Evolutionary conservation across 1,284 basidiomycete species (phyloP), one percentile per base, ranked within the genome.

Genomic region (Sphagnurus paluster): DNA sequence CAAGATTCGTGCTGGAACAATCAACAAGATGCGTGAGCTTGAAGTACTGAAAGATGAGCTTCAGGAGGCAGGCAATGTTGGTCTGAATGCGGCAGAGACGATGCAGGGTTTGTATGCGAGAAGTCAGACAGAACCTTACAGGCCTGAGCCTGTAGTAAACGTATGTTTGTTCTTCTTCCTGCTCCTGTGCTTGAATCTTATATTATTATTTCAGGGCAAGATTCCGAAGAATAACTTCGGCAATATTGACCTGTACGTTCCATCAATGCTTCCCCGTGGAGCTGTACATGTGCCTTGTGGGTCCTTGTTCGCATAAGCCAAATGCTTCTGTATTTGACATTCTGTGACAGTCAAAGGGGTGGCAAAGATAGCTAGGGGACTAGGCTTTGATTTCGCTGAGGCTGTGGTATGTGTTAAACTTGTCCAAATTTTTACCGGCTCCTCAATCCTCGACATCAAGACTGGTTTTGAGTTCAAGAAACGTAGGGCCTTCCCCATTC

Each of bases 401-500:
- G 95, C 97, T 55, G 93, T 92, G 68, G 87, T 90, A 63, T 55
- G 81, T 78, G 30, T 45, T 14, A 35, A 45, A 48, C 38, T 47
- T 37, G 41, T 41, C 39, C 55, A 39, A 30, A 35, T 7, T 21
- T 33, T n/a, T 2, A 46, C 20, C 60, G 59, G 25, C 33, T 37
- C 36, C 32, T 53, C 42, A 44, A 10, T 24, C 13, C 26, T 30
- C 45, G 30, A 33, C 39, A n/a, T n/a, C n/a, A n/a, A 56, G 90
- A 90, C 83, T 40, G 90, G 93, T 10, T 99, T 99, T 65, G 96
- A 98, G 67, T 99, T 99, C 71, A 90, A 87, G 59, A 95, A 94
- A 64, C 84, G 90, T 14, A 77, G 84, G 42, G 94, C 95, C 0
- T 82, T 84, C 48, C 96, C 96, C 4, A 76, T 93, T 53, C 74